phyloP scores from a whole-genome alignment of 2,329 filamentous ascomycete species.

The Calonectria leucothoes region DNA sequence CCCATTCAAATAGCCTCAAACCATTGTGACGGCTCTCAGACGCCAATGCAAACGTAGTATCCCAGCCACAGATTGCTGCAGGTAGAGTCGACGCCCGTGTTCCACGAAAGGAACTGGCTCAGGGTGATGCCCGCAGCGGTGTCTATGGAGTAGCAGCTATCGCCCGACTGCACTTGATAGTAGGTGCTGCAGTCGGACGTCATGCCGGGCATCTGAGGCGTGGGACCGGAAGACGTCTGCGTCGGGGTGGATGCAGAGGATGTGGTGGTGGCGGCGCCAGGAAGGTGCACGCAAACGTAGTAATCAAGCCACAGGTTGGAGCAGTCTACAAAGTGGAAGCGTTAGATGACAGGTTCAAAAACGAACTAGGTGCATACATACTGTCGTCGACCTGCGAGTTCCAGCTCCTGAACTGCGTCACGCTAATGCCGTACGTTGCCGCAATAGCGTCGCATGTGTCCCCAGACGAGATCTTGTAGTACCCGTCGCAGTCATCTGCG shows the following conservation, averaged over 20 bases:
- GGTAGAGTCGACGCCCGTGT: not conserved
- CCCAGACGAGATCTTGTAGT: not conserved
- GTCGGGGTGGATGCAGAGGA: not conserved
- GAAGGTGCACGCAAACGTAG: not conserved
- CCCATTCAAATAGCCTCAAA: not conserved
- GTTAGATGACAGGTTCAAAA: not conserved
- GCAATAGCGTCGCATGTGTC: not conserved
- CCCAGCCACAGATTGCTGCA: not conserved
- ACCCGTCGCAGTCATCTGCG: not conserved
- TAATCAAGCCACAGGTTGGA: not conserved
- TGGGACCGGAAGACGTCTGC: not conserved
- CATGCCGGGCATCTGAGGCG: not conserved
- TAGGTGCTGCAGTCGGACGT: not conserved
- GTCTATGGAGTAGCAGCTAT: not conserved
- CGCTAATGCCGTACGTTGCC: not conserved
- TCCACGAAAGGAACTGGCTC: not conserved
- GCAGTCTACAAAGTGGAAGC: not conserved
- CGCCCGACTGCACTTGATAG: not conserved
- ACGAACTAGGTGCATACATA: too few relatives aligned
- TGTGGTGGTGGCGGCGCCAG: not conserved
- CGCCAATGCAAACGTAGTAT: not conserved
- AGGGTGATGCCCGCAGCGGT: not conserved
- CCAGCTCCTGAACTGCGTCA: not conserved
- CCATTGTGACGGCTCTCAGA: not conserved
- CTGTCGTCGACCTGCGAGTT: not conserved